These are phyloP conservation scores for Picocystis sp. DNA, from an alignment of 163 green algal genomes.

Conservation along the genomic window DNA sequence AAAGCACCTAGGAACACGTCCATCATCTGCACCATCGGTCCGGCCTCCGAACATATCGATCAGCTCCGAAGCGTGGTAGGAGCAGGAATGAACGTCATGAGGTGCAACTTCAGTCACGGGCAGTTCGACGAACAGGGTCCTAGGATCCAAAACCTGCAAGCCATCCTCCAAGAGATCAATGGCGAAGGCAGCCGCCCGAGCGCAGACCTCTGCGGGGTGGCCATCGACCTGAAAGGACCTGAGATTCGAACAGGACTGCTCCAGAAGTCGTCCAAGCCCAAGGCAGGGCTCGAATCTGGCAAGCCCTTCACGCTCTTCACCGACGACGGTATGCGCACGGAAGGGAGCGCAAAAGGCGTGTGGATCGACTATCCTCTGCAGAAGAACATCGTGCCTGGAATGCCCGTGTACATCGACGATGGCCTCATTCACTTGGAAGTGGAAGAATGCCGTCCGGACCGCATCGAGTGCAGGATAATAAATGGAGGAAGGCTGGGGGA, in stretches of 20 bases:
- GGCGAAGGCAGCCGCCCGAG: no score
- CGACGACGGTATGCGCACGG: slow-evolving; percentile 26
- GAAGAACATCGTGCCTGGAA: neutral
- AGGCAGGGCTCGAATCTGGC: slow-evolving; percentile 25
- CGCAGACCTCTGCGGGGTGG: slow-evolving; percentile 1
- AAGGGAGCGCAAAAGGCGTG: slow-evolving; percentile 18
- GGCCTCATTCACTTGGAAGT: slow-evolving; percentile 9
- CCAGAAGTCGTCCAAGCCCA: slow-evolving; percentile 5
- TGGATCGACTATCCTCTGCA: slow-evolving; percentile 6
- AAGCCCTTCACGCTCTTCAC: slow-evolving; percentile 10
- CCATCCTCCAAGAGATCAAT: slow-evolving; percentile 9
- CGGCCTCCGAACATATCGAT: slow-evolving; percentile 32
- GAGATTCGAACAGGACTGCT: slow-evolving; percentile 10
- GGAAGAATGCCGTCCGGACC: neutral
- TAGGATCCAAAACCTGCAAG: slow-evolving; percentile 2
- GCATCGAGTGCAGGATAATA: slow-evolving; percentile 20
- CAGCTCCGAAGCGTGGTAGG: slow-evolving; percentile 15
- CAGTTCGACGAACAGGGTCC: slow-evolving; percentile 4
- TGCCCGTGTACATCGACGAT: slow-evolving; percentile 11
- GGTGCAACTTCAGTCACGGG: slow-evolving; percentile 13
- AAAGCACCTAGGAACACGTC: slow-evolving; percentile 32
- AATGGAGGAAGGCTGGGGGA: slow-evolving; percentile 31
- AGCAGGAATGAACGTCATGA: slow-evolving; percentile 6
- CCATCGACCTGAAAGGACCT: slow-evolving; percentile 10
- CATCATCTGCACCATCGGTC: slow-evolving; percentile 47